phyloP scores from a whole-genome alignment of 2,329 filamentous ascomycete genomes.

The Orbilia blumenaviensis region DNA sequence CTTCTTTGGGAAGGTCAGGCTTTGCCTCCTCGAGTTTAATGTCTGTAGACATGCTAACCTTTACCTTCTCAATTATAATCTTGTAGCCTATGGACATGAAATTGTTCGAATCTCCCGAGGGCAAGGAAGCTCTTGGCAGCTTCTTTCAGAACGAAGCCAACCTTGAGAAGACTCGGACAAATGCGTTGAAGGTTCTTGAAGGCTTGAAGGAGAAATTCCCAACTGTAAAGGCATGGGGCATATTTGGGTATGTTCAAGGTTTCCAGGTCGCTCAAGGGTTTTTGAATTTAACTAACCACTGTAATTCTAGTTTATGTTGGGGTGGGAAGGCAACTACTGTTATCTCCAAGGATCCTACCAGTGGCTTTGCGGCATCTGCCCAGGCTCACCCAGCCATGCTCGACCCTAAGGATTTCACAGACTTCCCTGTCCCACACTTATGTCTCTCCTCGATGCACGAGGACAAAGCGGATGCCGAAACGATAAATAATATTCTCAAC shows the following conservation, averaged over 20 bases:
- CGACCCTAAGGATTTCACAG: conserved; percentile 13
- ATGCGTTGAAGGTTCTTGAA: conserved; percentile 11
- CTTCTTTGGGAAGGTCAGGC: conserved; percentile 73
- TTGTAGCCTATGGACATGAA: conserved; percentile 26
- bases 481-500: conserved; percentile 1
- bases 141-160: conserved; percentile 31
- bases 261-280: not conserved
- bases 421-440: conserved; percentile 22
- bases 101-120: conserved; percentile 21
- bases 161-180: conserved; percentile 3
- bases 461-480: not conserved
- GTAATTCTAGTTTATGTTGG: conserved; percentile 38
- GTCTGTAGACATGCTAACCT: not conserved
- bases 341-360: not conserved
- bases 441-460: conserved; percentile 44
- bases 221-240: conserved; percentile 31
- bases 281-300: not conserved
- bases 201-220: conserved; percentile 43
- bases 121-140: not conserved
- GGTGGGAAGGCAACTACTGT: conserved; percentile 40
- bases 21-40: not conserved
- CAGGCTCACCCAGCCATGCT: conserved; percentile 40
- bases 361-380: conserved; percentile 20
- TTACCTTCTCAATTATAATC: not conserved
- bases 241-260: conserved; percentile 30